These are phyloP conservation scores for Cicer arietinum DNA, from an alignment of 306 rosid genomes.

Conservation along the genomic window DNA sequence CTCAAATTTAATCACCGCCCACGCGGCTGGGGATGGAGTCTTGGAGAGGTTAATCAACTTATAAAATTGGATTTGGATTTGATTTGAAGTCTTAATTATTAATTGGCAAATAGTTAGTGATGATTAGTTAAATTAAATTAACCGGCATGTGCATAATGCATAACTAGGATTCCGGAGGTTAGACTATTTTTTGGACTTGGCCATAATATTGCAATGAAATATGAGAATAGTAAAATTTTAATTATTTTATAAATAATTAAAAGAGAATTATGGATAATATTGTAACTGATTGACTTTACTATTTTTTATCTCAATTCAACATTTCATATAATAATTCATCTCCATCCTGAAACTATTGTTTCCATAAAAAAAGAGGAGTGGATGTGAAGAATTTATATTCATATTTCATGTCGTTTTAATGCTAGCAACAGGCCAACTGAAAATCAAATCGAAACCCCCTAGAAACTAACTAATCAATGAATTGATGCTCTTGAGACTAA, in stretches of 20 bases:
- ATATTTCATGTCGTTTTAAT: constrained; percentile 23
- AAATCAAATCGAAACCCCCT: background rate
- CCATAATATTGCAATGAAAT: background rate
- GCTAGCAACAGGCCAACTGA: constrained; percentile 32
- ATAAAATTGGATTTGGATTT: no score
- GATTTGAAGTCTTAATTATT: no score
- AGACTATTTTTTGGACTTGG: background rate
- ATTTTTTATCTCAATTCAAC: constrained; percentile 3
- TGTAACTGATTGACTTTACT: constrained; percentile 7
- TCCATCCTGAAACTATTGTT: constrained; percentile 18
- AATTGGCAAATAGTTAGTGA: background rate
- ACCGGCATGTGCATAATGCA: constrained; percentile 14
- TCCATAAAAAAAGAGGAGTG: constrained; percentile 6
- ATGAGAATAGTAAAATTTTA: background rate
- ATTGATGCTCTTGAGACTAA: constrained; percentile 20
- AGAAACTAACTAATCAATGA: constrained; percentile 29
- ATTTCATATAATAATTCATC: constrained; percentile 15
- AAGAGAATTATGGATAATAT: constrained; percentile 1
- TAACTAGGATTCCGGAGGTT: constrained; percentile 3
- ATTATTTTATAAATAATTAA: background rate
- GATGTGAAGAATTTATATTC: background rate
- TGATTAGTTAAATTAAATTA: constrained; percentile 13
- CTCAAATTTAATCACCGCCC: background rate
- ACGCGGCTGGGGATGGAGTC: no score
- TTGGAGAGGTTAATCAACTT: background rate